Evolutionary conservation across 2,329 filamentous ascomycete species (phyloP).

Genomic region (Fonsecaea monophora): DNA sequence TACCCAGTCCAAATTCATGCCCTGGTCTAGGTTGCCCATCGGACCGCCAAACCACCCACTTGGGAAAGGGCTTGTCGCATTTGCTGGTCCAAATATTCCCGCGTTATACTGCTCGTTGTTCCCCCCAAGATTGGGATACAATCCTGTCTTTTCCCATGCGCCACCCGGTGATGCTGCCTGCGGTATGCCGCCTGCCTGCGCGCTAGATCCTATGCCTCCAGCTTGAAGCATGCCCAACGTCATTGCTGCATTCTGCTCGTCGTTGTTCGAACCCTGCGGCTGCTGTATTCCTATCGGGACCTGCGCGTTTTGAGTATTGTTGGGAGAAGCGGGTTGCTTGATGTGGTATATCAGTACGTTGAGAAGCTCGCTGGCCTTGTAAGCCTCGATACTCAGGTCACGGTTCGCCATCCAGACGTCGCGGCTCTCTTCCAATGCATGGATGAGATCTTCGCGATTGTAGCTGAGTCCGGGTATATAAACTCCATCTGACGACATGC

Average conservation of each 20-base stretch:
- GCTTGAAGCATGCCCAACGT: constrained; percentile 70
- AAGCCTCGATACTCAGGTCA: constrained; percentile 84
- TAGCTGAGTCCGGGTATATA: constrained; percentile 37
- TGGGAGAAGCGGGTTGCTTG: constrained; percentile 43
- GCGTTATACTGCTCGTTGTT: constrained; percentile 21
- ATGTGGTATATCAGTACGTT: constrained; percentile 84
- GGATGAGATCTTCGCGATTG: constrained; percentile 73
- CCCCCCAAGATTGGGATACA: constrained; percentile 12
- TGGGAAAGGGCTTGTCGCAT: constrained; percentile 61
- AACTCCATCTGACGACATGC: constrained; percentile 29
- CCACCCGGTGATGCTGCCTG: constrained; percentile 41
- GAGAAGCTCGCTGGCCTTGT: constrained; percentile 82
- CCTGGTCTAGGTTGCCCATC: constrained; percentile 58
- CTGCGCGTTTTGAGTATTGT: constrained; percentile 38
- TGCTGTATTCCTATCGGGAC: constrained; percentile 20
- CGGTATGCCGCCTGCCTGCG: constrained; percentile 41
- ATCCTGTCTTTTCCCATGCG: constrained; percentile 42
- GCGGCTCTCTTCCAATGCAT: constrained; percentile 72
- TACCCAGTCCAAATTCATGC: constrained; percentile 68
- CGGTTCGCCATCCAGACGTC: constrained; percentile 81
- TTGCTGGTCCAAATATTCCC: constrained; percentile 44
- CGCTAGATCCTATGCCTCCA: constrained; percentile 37
- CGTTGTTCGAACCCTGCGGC: constrained; percentile 50
- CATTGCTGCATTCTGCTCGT: constrained; percentile 72
- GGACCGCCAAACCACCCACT: constrained; percentile 60